Conservation (phyloP, 108 stramenopile species). For the Cyclotella cryptica region DNA sequence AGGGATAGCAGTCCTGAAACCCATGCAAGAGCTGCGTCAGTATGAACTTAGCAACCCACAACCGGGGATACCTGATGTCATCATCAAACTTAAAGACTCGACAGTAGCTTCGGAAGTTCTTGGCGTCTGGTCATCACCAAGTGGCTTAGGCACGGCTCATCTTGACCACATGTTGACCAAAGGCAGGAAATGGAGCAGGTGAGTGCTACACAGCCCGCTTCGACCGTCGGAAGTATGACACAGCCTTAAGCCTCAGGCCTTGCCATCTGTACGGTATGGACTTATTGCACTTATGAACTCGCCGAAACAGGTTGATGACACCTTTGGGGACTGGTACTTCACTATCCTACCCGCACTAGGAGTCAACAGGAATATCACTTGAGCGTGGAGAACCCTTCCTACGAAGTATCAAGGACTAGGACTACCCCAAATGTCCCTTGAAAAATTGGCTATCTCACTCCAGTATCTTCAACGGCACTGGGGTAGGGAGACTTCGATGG, state of each 20-base stretch:
- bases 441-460: too few relatives aligned
- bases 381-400: constrained; percentile 3
- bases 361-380: background rate
- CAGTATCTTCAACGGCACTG: too few relatives aligned
- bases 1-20: background rate
- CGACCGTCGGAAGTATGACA: too few relatives aligned
- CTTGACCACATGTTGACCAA: background rate
- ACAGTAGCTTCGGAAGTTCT: background rate
- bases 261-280: too few relatives aligned
- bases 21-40: too few relatives aligned
- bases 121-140: too few relatives aligned
- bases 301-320: background rate
- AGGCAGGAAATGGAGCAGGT: background rate
- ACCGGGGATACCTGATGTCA: background rate
- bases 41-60: constrained; percentile 2
- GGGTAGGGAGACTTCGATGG: background rate
- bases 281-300: background rate
- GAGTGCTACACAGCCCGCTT: too few relatives aligned
- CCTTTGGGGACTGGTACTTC: background rate
- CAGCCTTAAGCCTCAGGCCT: too few relatives aligned
- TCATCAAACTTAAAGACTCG: background rate
- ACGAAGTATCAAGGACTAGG: background rate
- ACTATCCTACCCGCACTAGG: background rate
- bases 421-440: too few relatives aligned
- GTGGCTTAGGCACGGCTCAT: background rate